phyloP scores from a whole-genome alignment of 306 rosid species.

The Coriaria nepalensis region DNA sequence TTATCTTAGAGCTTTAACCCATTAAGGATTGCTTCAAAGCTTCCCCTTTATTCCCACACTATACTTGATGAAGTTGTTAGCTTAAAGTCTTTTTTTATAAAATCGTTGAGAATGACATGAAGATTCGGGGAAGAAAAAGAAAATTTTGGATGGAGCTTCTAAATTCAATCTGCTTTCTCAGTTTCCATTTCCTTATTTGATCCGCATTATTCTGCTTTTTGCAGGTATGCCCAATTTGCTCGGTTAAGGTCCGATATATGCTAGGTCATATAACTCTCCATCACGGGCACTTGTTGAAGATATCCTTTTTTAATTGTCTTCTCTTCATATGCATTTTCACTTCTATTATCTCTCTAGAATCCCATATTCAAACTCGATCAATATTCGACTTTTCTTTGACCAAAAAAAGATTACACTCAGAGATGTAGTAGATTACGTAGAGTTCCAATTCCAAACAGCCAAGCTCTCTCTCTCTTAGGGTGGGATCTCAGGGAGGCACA shows the following conservation, averaged over 20 bases:
- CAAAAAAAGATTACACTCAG: constrained; percentile 67
- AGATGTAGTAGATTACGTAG: constrained; percentile 74
- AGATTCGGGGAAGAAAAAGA: too few species aligned
- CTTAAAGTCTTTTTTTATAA: too few species aligned
- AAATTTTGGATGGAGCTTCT: too few species aligned
- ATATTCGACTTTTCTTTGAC: constrained; percentile 7
- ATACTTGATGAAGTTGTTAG: too few species aligned
- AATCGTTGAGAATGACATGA: too few species aligned
- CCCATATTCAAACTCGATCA: too few species aligned
- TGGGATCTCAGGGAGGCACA: constrained; percentile 98
- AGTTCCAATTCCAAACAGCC: constrained; percentile 77
- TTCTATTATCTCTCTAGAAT: too few species aligned
- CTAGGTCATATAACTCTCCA: constrained; percentile 82
- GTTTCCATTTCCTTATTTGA: too few species aligned
- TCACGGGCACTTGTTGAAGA: constrained; percentile 87
- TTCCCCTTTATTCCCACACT: too few species aligned
- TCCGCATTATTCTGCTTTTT: constrained; percentile 19
- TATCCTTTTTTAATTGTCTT: constrained; percentile 44
- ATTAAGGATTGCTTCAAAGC: too few species aligned
- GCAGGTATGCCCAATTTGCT: constrained; percentile 95
- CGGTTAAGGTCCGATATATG: constrained; percentile 85
- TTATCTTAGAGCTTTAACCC: too few species aligned
- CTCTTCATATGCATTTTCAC: neutral
- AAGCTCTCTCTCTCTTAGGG: constrained; percentile 57
- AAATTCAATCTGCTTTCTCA: too few species aligned